Evolutionary conservation across 192 early-diverging fungal species (phyloP).

Genomic region (Coemansia sp.): DNA sequence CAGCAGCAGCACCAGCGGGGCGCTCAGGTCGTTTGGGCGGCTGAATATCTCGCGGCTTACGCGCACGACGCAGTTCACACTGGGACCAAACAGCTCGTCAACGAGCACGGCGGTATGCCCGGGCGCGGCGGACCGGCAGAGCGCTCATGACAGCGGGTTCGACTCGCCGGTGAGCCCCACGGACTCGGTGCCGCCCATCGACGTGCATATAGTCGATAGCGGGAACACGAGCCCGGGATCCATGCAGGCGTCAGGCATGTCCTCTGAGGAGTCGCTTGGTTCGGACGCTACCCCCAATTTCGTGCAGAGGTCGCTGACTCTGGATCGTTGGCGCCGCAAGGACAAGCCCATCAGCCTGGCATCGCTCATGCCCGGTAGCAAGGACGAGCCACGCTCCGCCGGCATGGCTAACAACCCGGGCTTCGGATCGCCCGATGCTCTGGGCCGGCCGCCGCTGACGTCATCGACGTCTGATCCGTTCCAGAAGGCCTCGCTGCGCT

Average conservation of each 20-base stretch:
- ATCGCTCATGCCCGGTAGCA: constrained; percentile 4
- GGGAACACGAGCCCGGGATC: neutral
- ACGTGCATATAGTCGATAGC: constrained; percentile 22
- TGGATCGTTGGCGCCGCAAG: constrained; percentile 4
- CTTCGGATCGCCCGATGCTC: neutral
- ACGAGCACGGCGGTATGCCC: neutral
- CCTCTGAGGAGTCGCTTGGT: neutral
- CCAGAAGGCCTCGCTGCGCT: neutral
- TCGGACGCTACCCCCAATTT: neutral
- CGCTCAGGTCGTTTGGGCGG: constrained; percentile 17
- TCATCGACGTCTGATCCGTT: neutral
- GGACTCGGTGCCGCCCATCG: neutral
- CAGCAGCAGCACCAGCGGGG: constrained; percentile 12
- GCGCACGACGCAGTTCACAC: constrained; percentile 6
- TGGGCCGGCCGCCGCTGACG: neutral
- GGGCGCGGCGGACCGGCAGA: neutral
- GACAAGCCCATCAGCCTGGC: constrained; percentile 13
- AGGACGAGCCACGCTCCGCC: neutral
- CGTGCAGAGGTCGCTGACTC: neutral
- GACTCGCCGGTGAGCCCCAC: constrained; percentile 2
- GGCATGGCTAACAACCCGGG: no score
- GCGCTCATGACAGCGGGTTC: constrained; percentile 11
- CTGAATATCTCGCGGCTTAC: constrained; percentile 29
- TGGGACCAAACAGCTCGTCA: constrained; percentile 4
- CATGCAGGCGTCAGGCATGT: neutral